Conservation (phyloP, 2,329 filamentous ascomycete species). For the Cladosporium halotolerans region DNA sequence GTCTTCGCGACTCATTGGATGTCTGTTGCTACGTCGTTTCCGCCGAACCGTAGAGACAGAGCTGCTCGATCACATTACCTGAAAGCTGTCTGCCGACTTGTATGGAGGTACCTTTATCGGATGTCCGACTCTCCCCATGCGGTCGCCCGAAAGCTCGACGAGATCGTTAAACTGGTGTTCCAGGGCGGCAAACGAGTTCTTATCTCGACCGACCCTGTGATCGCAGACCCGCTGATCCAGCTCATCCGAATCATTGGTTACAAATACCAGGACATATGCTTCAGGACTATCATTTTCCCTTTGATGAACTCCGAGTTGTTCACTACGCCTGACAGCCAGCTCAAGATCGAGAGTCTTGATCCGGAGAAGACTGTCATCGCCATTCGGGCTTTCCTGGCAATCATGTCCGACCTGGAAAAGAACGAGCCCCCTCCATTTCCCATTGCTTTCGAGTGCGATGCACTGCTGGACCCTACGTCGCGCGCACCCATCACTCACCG, state of each 20-base stretch:
- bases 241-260: conserved; percentile 91
- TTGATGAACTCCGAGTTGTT: conserved; percentile 91
- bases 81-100: conserved; percentile 79
- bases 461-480: conserved; percentile 35
- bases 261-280: conserved; percentile 89
- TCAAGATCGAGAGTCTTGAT: conserved; percentile 86
- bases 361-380: conserved; percentile 97
- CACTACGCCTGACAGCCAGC: conserved; percentile 53
- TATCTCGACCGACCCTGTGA: conserved; percentile 73
- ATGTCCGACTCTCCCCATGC: conserved; percentile 60
- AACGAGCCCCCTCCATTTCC: conserved; percentile 82
- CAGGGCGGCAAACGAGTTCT: conserved; percentile 74
- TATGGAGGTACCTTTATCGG: conserved; percentile 93
- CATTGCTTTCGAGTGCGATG: conserved; percentile 50
- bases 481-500: conserved; percentile 30
- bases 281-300: conserved; percentile 87
- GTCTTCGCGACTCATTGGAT: conserved; percentile 82
- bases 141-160: conserved; percentile 75
- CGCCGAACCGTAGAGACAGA: conserved; percentile 78
- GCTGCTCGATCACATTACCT: conserved; percentile 70
- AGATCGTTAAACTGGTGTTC: conserved; percentile 78
- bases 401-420: conserved; percentile 88
- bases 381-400: conserved; percentile 85
- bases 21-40: conserved; percentile 68
- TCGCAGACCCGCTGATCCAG: conserved; percentile 85